Evolutionary conservation across 495 filamentous ascomycete genomes (phyloP), one percentile per base, ranked within the genome.

Genomic region (Penicillium antarcticum): DNA sequence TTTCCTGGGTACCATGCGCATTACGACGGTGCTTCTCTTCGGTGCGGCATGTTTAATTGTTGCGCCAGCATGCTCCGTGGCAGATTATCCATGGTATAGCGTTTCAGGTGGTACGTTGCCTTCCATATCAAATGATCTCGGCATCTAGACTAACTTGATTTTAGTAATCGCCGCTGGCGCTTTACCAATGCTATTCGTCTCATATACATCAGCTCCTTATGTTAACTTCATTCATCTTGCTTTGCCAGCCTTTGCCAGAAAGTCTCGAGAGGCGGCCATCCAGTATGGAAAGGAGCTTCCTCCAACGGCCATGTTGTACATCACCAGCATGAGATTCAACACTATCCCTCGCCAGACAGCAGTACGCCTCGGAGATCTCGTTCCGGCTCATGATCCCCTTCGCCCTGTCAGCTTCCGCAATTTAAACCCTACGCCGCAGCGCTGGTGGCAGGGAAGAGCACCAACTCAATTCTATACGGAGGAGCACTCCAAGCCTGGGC

Each of bases 161-260:
- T 5, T 51, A 88, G 86, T 83, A 17, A 63, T 81, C 21, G 58
- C 78, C 39, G 80, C 74, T 49, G 84, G 86, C 54, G 58, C 83
- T 11, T 58, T 87, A 24, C 89, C 88, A 6, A 70, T 91, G 60
- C 23, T 83, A n/a, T 83, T 85, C 62, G 77, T 90, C 12, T 71
- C 76, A 3, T 86, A 82, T 60, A 81, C 76, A 29, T 81, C 81
- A 2, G 73, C 80, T 4, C 86, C 88, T 7, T 89, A 85, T 57
- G 87, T 91, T 2, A 81, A 82, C n/a, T 82, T 82, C 51, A 70
- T 90, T 45, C 85, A 89, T 65, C 68, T 92, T 29, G 78, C 79
- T 19, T 70, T 91, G 10, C 88, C 88, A 6, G 67, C 77, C 4
- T 84, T 81, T 61, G 87, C 86, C n/a, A 82, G 89, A 11, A 69